These are phyloP conservation scores for Gilbertella persicaria DNA, from an alignment of 371 early-diverging fungal species.

Conservation along the genomic window DNA sequence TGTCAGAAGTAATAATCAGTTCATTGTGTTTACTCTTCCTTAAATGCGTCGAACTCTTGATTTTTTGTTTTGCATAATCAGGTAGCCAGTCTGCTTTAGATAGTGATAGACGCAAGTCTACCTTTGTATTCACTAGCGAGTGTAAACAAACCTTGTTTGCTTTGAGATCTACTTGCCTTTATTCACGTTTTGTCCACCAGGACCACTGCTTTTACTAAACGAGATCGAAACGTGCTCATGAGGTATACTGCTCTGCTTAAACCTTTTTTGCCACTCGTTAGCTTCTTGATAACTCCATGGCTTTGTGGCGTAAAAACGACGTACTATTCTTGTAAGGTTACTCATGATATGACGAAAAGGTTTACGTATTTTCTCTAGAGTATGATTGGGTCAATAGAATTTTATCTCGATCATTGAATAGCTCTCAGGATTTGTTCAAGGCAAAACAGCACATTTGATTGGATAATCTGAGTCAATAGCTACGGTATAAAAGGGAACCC, in stretches of 20 bases:
- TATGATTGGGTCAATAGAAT: too few relatives aligned
- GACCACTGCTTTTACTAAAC: slow-evolving; percentile 66
- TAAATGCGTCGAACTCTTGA: slow-evolving; percentile 29
- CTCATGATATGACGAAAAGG: too few relatives aligned
- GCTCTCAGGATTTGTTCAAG: too few relatives aligned
- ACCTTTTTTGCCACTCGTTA: slow-evolving; percentile 28
- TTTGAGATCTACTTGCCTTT: too few relatives aligned
- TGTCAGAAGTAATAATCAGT: slow-evolving; percentile 74
- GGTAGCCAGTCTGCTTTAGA: slow-evolving; percentile 80
- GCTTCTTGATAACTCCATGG: slow-evolving; percentile 40
- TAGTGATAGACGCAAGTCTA: slow-evolving; percentile 72
- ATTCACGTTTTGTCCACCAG: slow-evolving; percentile 94
- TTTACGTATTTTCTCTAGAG: not conserved
- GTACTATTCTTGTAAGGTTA: not conserved
- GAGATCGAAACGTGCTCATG: slow-evolving; percentile 31
- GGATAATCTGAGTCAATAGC: too few relatives aligned
- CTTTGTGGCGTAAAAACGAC: slow-evolving; percentile 11
- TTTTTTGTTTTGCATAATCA: slow-evolving; percentile 56
- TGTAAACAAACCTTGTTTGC: not conserved
- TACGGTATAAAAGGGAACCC: too few relatives aligned
- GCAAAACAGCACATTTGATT: too few relatives aligned
- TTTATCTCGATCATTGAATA: too few relatives aligned
- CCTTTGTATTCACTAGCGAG: slow-evolving; percentile 84
- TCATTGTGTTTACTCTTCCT: slow-evolving; percentile 75
- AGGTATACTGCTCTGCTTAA: slow-evolving; percentile 36